A percentile compares a stretch with the other conserved stretches of the same genome.
Conservation (phyloP, 177 flowering plant species). For the Vitis hybrid region DNA sequence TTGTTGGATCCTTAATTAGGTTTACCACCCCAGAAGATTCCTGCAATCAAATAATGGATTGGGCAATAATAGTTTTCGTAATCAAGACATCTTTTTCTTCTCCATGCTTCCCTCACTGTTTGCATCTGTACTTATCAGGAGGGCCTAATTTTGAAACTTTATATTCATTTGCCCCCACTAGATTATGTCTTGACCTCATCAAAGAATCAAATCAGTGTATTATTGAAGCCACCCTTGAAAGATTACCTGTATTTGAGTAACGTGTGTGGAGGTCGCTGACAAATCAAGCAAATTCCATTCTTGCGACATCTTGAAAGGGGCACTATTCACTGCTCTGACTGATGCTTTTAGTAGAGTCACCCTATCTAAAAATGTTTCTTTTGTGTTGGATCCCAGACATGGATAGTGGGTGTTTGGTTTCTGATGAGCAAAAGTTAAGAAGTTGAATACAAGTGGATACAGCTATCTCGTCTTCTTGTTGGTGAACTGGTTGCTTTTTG, state of each 20-base stretch:
- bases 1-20: slow-evolving; percentile 9
- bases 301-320: slow-evolving; percentile 8
- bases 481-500: slow-evolving; percentile 35
- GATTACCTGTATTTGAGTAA: slow-evolving; percentile 19
- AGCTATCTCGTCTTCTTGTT: slow-evolving; percentile 31
- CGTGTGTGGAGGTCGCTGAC: slow-evolving; percentile 23
- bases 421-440: slow-evolving; percentile 32
- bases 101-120: slow-evolving; percentile 8
- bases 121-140: slow-evolving; percentile 14
- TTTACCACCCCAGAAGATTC: slow-evolving; percentile 6
- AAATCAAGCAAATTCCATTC: slow-evolving; percentile 21
- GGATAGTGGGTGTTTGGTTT: slow-evolving; percentile 51
- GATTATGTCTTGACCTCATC: slow-evolving; percentile 24
- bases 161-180: slow-evolving; percentile 25
- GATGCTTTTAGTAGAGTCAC: slow-evolving; percentile 13
- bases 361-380: slow-evolving; percentile 24
- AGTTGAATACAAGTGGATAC: slow-evolving; percentile 30
- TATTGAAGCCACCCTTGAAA: slow-evolving; percentile 16
- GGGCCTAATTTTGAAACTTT: slow-evolving; percentile 15
- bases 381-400: slow-evolving; percentile 38
- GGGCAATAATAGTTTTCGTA: slow-evolving; percentile 3
- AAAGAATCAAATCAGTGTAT: slow-evolving; percentile 23
- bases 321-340: slow-evolving; percentile 7
- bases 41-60: slow-evolving; percentile 1
- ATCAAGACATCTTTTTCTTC: background rate